Percentiles rank a stretch among this genome's conserved stretches.
Evolutionary conservation across 306 rosid species (phyloP).

Genomic region (barrel medic (Medicago truncatula)): MtrunA17r5.0-ANR NC_053045.1:58985001-58985500

Average conservation of each 20-base stretch:
- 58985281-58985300: conserved; percentile 9
- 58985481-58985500: conserved; percentile 67
- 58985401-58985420: conserved; percentile 91
- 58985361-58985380: conserved; percentile 24
- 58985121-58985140: conserved; percentile 89
- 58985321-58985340: conserved; percentile 22
- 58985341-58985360: conserved; percentile 2
- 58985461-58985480: conserved; percentile 96
- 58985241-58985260: conserved; percentile 26
- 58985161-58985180: conserved; percentile 63
- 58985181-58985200: conserved; percentile 64
- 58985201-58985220: conserved; percentile 59
- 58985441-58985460: conserved; percentile 90
- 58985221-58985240: conserved; percentile 53
- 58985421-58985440: conserved; percentile 73
- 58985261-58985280: conserved; percentile 17
- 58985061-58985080: conserved; percentile 82
- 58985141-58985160: conserved; percentile 96
- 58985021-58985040: conserved; percentile 91
- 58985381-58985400: conserved; percentile 65
- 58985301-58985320: conserved; percentile 26
- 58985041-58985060: conserved; percentile 69
- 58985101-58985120: conserved; percentile 82
- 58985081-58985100: conserved; percentile 55
- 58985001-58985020: conserved; percentile 72